Conservation (phyloP, 2,329 filamentous ascomycete species). For the Pseudogymnoascus verrucosus region DNA sequence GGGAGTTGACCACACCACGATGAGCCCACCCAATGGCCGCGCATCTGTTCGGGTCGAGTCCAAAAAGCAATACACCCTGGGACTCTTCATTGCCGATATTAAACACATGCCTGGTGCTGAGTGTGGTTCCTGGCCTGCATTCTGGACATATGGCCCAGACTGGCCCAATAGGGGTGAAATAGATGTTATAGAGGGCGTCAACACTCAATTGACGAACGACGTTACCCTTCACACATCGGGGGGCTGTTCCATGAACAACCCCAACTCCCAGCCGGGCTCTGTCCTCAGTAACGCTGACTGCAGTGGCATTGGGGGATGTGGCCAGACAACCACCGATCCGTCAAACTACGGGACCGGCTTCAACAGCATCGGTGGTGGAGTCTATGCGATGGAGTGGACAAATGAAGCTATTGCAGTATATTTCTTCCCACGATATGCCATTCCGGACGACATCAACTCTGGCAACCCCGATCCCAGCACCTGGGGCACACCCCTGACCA, state of each 20-base stretch:
- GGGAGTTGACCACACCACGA: slow-evolving; percentile 57
- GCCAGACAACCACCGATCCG: slow-evolving; percentile 42
- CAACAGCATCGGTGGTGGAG: slow-evolving; percentile 60
- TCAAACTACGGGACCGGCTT: slow-evolving; percentile 60
- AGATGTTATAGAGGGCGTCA: slow-evolving; percentile 74
- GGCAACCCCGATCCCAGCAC: slow-evolving; percentile 53
- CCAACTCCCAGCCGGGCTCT: slow-evolving; percentile 39
- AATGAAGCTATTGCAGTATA: slow-evolving; percentile 63
- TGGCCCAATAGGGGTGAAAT: slow-evolving; percentile 70
- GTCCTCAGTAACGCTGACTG: slow-evolving; percentile 47
- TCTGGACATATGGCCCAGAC: slow-evolving; percentile 47
- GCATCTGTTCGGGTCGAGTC: slow-evolving; percentile 59
- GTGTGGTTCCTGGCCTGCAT: slow-evolving; percentile 55
- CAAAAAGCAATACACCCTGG: slow-evolving; percentile 44
- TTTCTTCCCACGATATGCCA: slow-evolving; percentile 63
- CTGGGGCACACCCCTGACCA: slow-evolving; percentile 64
- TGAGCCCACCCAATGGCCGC: slow-evolving; percentile 51
- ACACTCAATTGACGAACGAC: slow-evolving; percentile 48
- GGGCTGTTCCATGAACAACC: slow-evolving; percentile 49
- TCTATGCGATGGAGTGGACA: slow-evolving; percentile 74
- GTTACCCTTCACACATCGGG: slow-evolving; percentile 61
- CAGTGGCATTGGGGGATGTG: slow-evolving; percentile 52
- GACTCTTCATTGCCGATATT: slow-evolving; percentile 51
- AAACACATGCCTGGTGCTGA: slow-evolving; percentile 49
- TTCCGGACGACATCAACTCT: slow-evolving; percentile 55